A percentile compares a stretch with the other conserved stretches of the same genome.
Evolutionary conservation across 495 filamentous ascomycete genomes (phyloP).

Genomic region (Talaromyces nanjingensis): DNA sequence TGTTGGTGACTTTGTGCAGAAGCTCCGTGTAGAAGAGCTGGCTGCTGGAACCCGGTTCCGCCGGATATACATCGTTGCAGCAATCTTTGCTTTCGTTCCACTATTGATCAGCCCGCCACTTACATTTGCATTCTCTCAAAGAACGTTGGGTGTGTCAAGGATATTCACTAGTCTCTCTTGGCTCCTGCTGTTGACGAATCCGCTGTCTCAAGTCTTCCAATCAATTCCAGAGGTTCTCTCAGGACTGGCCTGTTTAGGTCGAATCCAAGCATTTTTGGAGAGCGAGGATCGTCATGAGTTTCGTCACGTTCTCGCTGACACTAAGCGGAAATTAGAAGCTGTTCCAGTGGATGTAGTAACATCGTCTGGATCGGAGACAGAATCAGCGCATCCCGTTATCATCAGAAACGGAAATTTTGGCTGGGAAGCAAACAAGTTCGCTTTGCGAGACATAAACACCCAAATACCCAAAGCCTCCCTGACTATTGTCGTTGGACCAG

Average conservation of each 20-base stretch:
- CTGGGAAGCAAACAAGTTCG: constrained; percentile 18
- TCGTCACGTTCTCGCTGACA: constrained; percentile 14
- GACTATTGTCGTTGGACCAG: constrained; percentile 17
- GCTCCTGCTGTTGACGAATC: constrained; percentile 50
- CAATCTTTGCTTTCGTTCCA: constrained; percentile 11
- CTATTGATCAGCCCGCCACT: constrained; percentile 9
- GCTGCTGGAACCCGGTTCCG: constrained; percentile 25
- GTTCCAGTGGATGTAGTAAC: background rate
- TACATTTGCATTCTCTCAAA: constrained; percentile 12
- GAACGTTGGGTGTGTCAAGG: constrained; percentile 35
- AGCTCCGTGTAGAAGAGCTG: constrained; percentile 35
- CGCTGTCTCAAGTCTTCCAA: constrained; percentile 48
- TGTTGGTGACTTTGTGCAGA: constrained; percentile 28
- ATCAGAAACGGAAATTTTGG: constrained; percentile 39
- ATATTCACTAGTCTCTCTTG: constrained; percentile 56
- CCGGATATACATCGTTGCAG: constrained; percentile 14
- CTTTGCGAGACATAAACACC: constrained; percentile 7
- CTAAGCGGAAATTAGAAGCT: constrained; percentile 5
- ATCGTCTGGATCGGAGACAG: constrained; percentile 28
- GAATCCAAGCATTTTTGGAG: constrained; percentile 53
- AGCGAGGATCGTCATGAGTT: constrained; percentile 24
- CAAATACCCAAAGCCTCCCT: constrained; percentile 13
- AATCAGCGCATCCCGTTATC: constrained; percentile 16
- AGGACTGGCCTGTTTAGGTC: constrained; percentile 47
- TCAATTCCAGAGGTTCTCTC: constrained; percentile 44